Evolutionary conservation across 2,329 filamentous ascomycete species (phyloP), one percentile per base, ranked within the genome.

Genomic region (Diplodia sapinea): DNA sequence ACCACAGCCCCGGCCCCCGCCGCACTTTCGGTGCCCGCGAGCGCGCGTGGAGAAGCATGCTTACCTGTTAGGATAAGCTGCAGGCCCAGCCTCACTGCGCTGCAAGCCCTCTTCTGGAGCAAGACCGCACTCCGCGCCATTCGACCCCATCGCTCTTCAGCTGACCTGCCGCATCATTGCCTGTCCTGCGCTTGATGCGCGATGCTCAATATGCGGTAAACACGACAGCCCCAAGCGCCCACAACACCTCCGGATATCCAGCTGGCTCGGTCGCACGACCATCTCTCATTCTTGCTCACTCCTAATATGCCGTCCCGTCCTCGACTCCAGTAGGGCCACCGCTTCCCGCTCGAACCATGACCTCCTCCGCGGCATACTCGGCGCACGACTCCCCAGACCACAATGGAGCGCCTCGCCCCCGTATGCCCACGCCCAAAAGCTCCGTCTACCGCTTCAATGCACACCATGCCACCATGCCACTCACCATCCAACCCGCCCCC

Each of bases 401-500:
- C 61, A 47, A 65, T 68, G 59, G 67, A 59, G 61, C 23, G 38
- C 31, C 68, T 38, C 68, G 55, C 56, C 55, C 56, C 36, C 31
- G 52, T 38, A 36, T 64, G 31, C 65, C 68, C 20, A 63, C 63
- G n/a, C 47, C 52, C 36, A 64, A 64, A 54, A 50, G 17, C 49
- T 64, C 66, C 38, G 63, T 68, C 52, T 51, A 57, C 59, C 65
- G 54, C 38, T 47, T 67, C 56, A 55, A 51, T 47, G 29, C 62
- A 20, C 47, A 61, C n/a, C 50, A 66, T 49, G 38, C 64, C 52
- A 47, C 43, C 43, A 13, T 55, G 31, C 51, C 54, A 43, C 67
- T 66, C 65, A 40, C 67, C 55, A 33, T 66, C 66, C 51, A 66
- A 31, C 57, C 66, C 12, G 74, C 77, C 63, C 75, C 68, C 71